phyloP scores from a whole-genome alignment of 202 grass and related monocot species.

The Dendrocalamus latiflorus region DNA sequence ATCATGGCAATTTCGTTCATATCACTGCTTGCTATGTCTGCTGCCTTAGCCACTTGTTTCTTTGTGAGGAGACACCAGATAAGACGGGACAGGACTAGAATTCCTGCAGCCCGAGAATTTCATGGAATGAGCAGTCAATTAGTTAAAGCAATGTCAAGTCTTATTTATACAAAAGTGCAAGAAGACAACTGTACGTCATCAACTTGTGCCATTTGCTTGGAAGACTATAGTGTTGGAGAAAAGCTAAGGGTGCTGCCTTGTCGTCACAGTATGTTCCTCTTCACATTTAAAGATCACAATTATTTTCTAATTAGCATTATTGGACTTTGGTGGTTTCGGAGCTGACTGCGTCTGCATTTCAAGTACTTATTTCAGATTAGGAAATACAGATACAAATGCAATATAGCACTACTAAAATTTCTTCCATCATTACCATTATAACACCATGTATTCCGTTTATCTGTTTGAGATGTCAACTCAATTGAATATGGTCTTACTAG shows the following conservation, averaged over 20 bases:
- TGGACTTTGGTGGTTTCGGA: conserved; percentile 7
- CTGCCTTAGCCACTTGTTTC: too few species aligned
- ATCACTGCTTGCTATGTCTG: too few species aligned
- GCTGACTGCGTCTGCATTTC: not conserved
- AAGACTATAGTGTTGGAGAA: conserved; percentile 80
- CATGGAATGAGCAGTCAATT: too few species aligned
- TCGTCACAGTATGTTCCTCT: conserved; percentile 71
- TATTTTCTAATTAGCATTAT: conserved; percentile 4
- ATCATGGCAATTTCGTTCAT: too few species aligned
- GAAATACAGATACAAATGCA: not conserved
- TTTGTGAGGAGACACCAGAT: too few species aligned
- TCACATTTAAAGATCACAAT: not conserved
- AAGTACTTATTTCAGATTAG: not conserved
- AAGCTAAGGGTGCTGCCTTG: conserved; percentile 83
- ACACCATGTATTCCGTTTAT: not conserved
- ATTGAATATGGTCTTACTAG: not conserved
- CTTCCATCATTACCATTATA: not conserved
- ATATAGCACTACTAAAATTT: not conserved
- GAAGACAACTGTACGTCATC: conserved; percentile 78
- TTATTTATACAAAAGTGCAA: conserved; percentile 34
- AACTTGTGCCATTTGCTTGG: conserved; percentile 89
- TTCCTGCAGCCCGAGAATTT: too few species aligned
- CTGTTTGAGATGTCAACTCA: not conserved
- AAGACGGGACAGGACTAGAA: too few species aligned
- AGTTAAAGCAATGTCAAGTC: too few species aligned